phyloP scores from a whole-genome alignment of 352 stramenopile genomes.

The Paralagenidium karlingii region DNA sequence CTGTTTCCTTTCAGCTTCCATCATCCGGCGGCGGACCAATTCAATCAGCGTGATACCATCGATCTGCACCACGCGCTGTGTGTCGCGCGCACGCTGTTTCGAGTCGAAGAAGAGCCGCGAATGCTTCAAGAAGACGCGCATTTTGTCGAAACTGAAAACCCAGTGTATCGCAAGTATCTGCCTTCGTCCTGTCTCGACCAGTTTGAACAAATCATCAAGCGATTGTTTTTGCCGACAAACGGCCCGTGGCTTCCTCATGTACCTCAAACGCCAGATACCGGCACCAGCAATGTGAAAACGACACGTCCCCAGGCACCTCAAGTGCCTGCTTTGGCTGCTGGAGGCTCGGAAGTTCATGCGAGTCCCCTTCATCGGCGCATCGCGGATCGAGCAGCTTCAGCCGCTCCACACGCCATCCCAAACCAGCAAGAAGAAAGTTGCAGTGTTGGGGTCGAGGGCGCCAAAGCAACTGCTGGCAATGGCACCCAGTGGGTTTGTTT shows the following conservation, averaged over 20 bases:
- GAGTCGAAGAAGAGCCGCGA: slow-evolving; percentile 21
- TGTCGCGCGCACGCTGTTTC: slow-evolving; percentile 33
- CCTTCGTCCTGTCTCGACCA: slow-evolving; percentile 30
- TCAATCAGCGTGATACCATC: slow-evolving; percentile 39
- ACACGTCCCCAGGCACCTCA: too few relatives aligned
- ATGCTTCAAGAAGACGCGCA: slow-evolving; percentile 20
- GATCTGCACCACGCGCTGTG: slow-evolving; percentile 21
- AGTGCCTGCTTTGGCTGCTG: too few relatives aligned
- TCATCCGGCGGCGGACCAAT: not conserved
- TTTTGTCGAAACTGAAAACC: slow-evolving; percentile 35
- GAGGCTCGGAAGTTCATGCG: not conserved
- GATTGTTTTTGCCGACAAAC: too few relatives aligned
- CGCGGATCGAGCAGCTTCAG: not conserved
- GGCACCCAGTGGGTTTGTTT: slow-evolving; percentile 46
- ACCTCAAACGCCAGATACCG: too few relatives aligned
- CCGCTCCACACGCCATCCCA: too few relatives aligned
- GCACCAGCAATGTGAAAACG: not conserved
- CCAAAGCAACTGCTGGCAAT: too few relatives aligned
- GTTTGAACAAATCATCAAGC: slow-evolving; percentile 32
- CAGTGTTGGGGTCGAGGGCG: too few relatives aligned
- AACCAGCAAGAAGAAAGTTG: too few relatives aligned
- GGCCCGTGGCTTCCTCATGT: too few relatives aligned
- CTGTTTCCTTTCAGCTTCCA: slow-evolving; percentile 20
- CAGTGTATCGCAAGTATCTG: slow-evolving; percentile 41
- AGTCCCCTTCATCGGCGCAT: not conserved